Percentiles rank a stretch among this genome's conserved stretches.
Conservation (phyloP, 768 basidiomycete genomes). For the Amanita subjunquillea region DNA sequence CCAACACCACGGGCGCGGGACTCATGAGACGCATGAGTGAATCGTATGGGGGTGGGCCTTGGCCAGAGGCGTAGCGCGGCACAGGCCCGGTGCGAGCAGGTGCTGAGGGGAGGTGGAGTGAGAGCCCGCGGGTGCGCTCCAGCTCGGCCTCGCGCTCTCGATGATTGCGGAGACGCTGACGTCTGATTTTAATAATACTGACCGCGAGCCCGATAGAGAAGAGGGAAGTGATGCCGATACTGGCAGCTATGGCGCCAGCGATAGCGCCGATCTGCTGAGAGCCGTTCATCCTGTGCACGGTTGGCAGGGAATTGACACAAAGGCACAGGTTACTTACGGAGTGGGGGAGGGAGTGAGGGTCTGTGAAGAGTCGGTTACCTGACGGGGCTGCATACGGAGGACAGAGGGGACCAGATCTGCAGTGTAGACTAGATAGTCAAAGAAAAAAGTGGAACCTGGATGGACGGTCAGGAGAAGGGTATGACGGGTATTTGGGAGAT, state of each 20-base stretch:
- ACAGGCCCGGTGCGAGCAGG: background rate
- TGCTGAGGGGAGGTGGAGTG: slow-evolving; percentile 22
- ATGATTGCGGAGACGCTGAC: slow-evolving; percentile 17
- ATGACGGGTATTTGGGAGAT: slow-evolving; percentile 29
- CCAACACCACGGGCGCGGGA: background rate
- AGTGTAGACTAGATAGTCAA: slow-evolving; percentile 38
- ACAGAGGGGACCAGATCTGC: background rate
- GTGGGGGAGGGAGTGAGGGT: slow-evolving; percentile 2
- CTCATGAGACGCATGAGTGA: background rate
- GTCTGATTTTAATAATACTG: slow-evolving; percentile 38
- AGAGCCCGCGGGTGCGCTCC: slow-evolving; percentile 1
- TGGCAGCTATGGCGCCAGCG: slow-evolving; percentile 41
- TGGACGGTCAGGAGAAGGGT: slow-evolving; percentile 31
- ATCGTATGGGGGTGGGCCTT: background rate
- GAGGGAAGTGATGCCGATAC: slow-evolving; percentile 37
- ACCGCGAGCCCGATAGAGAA: slow-evolving; percentile 37
- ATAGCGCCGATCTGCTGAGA: slow-evolving; percentile 11
- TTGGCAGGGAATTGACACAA: slow-evolving; percentile 13
- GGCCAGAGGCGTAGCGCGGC: background rate
- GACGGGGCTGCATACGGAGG: background rate
- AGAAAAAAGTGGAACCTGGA: slow-evolving; percentile 33
- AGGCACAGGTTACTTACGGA: slow-evolving; percentile 25
- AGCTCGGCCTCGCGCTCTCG: slow-evolving; percentile 2
- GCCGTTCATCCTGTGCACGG: background rate
- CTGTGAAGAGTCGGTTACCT: background rate